A percentile compares a stretch with the other conserved stretches of the same genome.
Evolutionary conservation across 225 moss, liverwort and hornwort genomes (phyloP).

Genomic region (Polytrichum commune): DNA sequence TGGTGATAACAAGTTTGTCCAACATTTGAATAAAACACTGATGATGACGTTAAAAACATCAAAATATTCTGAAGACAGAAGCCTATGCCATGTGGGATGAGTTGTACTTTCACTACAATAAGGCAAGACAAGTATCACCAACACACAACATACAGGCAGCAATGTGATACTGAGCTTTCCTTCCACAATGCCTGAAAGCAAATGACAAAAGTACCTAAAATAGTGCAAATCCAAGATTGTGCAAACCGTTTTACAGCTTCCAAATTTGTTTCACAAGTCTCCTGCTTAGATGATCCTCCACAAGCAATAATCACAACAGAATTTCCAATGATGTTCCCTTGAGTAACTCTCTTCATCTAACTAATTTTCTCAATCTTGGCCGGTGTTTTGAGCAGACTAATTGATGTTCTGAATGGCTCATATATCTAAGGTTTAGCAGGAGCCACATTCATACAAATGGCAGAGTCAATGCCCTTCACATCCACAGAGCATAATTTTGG

Average conservation of each 20-base stretch:
- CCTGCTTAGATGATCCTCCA: background rate
- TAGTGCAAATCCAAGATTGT: background rate
- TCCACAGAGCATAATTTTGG: background rate
- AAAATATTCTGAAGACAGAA: too few species aligned
- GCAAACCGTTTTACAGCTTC: background rate
- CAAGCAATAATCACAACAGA: background rate
- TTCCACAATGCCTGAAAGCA: too few species aligned
- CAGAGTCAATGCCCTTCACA: background rate
- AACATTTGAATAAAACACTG: too few species aligned
- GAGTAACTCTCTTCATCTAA: background rate
- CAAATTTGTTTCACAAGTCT: background rate
- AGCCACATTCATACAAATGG: background rate
- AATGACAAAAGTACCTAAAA: too few species aligned
- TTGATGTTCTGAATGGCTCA: background rate
- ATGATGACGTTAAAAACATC: too few species aligned
- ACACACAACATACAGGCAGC: too few species aligned
- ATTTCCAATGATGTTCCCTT: background rate
- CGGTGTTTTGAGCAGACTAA: background rate
- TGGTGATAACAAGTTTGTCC: too few species aligned
- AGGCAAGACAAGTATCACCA: too few species aligned
- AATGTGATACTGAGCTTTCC: too few species aligned
- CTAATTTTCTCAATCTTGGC: background rate
- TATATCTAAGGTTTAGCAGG: constrained; percentile 1
- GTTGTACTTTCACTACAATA: too few species aligned
- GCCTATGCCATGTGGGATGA: too few species aligned